phyloP scores from a whole-genome alignment of 78 protist species.

The Tieghemostelium lacteum region DNA sequence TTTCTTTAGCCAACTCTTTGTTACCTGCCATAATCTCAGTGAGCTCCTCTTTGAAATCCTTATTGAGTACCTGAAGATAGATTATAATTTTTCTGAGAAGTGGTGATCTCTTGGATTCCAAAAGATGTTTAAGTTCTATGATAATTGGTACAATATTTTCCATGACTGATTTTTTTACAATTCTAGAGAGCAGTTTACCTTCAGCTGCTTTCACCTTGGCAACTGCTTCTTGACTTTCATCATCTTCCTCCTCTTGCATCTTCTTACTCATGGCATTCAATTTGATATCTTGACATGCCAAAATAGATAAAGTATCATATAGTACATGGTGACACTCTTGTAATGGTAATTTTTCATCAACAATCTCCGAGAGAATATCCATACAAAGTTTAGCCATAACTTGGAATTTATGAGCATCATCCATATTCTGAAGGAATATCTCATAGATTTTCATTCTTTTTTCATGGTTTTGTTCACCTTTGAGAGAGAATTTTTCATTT shows the following conservation, averaged over 20 bases:
- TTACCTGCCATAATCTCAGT: constrained; percentile 76
- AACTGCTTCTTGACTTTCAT: not conserved
- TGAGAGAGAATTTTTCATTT: constrained; percentile 5
- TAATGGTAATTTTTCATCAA: constrained; percentile 58
- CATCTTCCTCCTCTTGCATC: constrained; percentile 18
- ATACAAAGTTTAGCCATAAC: constrained; percentile 34
- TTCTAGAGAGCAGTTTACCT: constrained; percentile 6
- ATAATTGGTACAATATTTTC: constrained; percentile 84
- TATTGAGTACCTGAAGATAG: constrained; percentile 45
- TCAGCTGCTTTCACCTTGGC: constrained; percentile 13
- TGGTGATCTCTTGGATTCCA: constrained; percentile 86
- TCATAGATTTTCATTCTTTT: constrained; percentile 81
- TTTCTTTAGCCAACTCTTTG: constrained; percentile 83
- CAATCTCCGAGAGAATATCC: constrained; percentile 61
- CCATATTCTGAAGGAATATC: constrained; percentile 60
- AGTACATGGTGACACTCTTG: constrained; percentile 45
- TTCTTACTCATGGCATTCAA: not conserved
- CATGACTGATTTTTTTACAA: constrained; percentile 79
- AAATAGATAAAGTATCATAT: constrained; percentile 69
- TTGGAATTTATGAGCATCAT: constrained; percentile 70
- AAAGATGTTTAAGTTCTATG: constrained; percentile 73
- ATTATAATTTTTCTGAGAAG: constrained; percentile 63
- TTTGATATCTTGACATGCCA: constrained; percentile 85
- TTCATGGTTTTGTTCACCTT: constrained; percentile 23
- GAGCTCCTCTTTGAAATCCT: constrained; percentile 79